Base-by-base conservation (phyloP, 495 filamentous ascomycete genomes). In the Penicillium roqueforti region DNA sequence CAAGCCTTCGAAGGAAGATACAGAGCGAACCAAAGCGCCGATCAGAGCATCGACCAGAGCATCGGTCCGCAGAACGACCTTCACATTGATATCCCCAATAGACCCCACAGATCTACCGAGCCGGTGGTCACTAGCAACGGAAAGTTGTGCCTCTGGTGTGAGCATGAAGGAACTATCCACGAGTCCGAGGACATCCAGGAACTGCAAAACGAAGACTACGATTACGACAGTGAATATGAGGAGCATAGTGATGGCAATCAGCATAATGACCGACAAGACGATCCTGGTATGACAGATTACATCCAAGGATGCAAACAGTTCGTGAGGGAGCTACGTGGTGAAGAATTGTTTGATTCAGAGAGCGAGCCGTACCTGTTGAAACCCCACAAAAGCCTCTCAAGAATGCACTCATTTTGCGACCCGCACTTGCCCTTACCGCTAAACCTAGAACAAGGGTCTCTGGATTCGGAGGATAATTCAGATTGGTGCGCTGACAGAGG, bases 111-210 rank as follows among this genome's bases (percentile, higher is more conserved):
- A 18, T 13, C 18, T 9, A 25, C 19, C 26, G 34, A 49, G 19
- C 40, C 40, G 4, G 43, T 57, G 1, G 54, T 61, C 3, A 46
- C 22, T 3, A 23, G 51, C 18, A 14, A 55, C 23, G 55, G 44
- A 0, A 71, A 68, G 32, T 8, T 43, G 3, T 71, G 66, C 34
- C 39, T 63, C 6, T 69, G 60, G 60, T 71, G 68, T 36, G 23
- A 28, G 3, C 28, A 32, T 14, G 54, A 52, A 41, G 36, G 42
- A 20, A 20, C 11, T 3, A 25, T 3, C 0, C 18, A 43, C 6
- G 6, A 26, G 1, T n/a, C 41, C 6, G 31, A 26, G 20, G 1
- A 5, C 0, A 14, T 22, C 8, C 26, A 47, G 10, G 28, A 37
- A 25, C 7, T 37, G 1, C 18, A 48, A 37, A 1, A 26, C 4